phyloP scores from a whole-genome alignment of 306 rosid genomes.

The Neltuma alba region DNA sequence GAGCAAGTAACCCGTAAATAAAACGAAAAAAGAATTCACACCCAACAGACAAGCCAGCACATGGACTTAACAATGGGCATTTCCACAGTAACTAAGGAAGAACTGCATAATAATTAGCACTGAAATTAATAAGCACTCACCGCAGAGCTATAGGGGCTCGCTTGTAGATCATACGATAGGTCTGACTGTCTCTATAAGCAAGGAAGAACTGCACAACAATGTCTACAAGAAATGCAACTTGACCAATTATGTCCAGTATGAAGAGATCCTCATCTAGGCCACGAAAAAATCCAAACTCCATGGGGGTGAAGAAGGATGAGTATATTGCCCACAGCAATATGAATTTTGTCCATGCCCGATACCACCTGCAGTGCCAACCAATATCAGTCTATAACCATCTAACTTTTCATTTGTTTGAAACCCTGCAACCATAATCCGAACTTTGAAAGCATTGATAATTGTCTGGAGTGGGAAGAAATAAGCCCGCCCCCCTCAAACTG shows the following conservation, averaged over 20 bases:
- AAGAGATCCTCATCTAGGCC: slow-evolving; percentile 75
- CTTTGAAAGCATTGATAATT: background rate
- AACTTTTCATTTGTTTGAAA: background rate
- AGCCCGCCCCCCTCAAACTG: no score
- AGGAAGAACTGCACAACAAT: slow-evolving; percentile 74
- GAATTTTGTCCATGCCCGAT: slow-evolving; percentile 74
- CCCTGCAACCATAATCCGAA: background rate
- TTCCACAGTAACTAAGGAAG: background rate
- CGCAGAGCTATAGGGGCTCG: slow-evolving; percentile 73
- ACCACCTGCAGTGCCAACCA: slow-evolving; percentile 66
- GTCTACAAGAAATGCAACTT: slow-evolving; percentile 80
- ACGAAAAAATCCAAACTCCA: slow-evolving; percentile 93
- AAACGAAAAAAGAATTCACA: background rate
- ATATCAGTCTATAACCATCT: slow-evolving; percentile 1
- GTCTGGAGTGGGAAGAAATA: background rate
- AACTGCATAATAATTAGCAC: slow-evolving; percentile 3
- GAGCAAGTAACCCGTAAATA: slow-evolving; percentile 16
- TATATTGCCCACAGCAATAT: slow-evolving; percentile 93
- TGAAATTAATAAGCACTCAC: slow-evolving; percentile 39
- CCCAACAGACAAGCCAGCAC: slow-evolving; percentile 15
- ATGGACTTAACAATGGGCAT: background rate
- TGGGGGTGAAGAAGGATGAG: slow-evolving; percentile 96
- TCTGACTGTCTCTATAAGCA: slow-evolving; percentile 76
- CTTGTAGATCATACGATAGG: slow-evolving; percentile 78
- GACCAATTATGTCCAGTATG: slow-evolving; percentile 78